A percentile compares a stretch with the other conserved stretches of the same genome.
phyloP scores from a whole-genome alignment of 352 stramenopile genomes.

The Pythium angustatum region DNA sequence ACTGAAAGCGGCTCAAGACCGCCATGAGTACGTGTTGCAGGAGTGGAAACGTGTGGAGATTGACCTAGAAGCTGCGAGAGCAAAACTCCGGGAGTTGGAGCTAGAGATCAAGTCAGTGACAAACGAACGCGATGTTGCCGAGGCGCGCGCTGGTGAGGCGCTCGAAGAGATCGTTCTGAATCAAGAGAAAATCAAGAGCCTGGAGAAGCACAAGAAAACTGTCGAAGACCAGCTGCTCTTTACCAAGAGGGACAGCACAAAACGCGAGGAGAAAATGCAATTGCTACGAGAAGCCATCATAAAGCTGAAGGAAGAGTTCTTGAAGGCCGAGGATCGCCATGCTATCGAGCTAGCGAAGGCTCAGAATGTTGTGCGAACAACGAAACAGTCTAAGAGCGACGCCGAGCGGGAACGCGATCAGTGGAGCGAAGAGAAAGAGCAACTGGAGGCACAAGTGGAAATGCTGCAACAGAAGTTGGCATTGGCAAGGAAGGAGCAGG shows the following conservation, averaged over 20 bases:
- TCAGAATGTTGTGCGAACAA: conserved; percentile 43
- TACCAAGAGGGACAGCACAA: conserved; percentile 42
- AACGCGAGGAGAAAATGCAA: conserved; percentile 68
- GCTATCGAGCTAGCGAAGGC: conserved; percentile 69
- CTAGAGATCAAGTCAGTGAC: conserved; percentile 46
- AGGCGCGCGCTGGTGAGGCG: conserved; percentile 76
- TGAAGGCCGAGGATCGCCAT: conserved; percentile 81
- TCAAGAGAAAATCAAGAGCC: conserved; percentile 40
- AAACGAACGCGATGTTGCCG: conserved; percentile 71
- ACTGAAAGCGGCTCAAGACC: conserved; percentile 60
- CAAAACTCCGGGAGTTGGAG: conserved; percentile 64
- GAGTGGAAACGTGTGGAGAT: conserved; percentile 78
- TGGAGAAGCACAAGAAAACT: conserved; percentile 41
- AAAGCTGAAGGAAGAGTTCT: conserved; percentile 87
- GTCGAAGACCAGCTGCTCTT: conserved; percentile 50
- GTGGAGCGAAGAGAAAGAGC: conserved; percentile 52
- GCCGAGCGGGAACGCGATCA: conserved; percentile 45
- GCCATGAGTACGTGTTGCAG: conserved; percentile 61
- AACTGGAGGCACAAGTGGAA: conserved; percentile 51
- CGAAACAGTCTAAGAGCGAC: conserved; percentile 41
- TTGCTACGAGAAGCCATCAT: conserved; percentile 79
- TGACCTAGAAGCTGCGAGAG: conserved; percentile 43
- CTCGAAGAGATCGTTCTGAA: conserved; percentile 80
- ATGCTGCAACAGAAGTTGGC: conserved; percentile 72
- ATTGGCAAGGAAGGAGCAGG: conserved; percentile 34